A percentile compares a stretch with the other conserved stretches of the same genome.
These are phyloP conservation scores for Boletellus emodensis DNA, from an alignment of 768 basidiomycete genomes.

Conservation along the genomic window DNA sequence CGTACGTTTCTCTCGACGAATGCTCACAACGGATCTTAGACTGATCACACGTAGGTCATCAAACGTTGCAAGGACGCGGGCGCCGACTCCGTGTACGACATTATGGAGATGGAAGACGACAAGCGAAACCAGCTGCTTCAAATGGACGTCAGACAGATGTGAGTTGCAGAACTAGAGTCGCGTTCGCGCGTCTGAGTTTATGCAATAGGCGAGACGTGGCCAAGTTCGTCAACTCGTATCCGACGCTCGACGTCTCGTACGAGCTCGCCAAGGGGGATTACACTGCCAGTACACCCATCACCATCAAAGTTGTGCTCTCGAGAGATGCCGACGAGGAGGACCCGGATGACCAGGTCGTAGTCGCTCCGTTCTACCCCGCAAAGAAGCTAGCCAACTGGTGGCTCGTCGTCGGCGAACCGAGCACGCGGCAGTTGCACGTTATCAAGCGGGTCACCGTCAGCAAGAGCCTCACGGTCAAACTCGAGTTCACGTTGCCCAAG, in stretches of 20 bases:
- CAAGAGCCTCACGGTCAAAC: slow-evolving; percentile 70
- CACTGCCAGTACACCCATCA: slow-evolving; percentile 80
- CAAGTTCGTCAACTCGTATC: slow-evolving; percentile 93
- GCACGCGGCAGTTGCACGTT: slow-evolving; percentile 75
- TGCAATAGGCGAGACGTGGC: slow-evolving; percentile 83
- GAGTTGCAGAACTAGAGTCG: slow-evolving; percentile 29
- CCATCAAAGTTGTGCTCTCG: slow-evolving; percentile 72
- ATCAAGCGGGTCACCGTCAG: slow-evolving; percentile 82
- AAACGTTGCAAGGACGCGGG: slow-evolving; percentile 78
- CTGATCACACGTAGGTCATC: slow-evolving; percentile 50
- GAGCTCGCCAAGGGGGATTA: slow-evolving; percentile 86
- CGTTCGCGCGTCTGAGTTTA: neutral
- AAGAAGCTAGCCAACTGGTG: slow-evolving; percentile 97
- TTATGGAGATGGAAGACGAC: slow-evolving; percentile 98
- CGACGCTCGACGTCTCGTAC: slow-evolving; percentile 88
- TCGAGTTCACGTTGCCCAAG: slow-evolving; percentile 86
- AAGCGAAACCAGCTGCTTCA: slow-evolving; percentile 75
- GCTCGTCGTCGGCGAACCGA: slow-evolving; percentile 88
- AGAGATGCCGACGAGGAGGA: slow-evolving; percentile 79
- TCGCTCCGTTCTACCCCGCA: slow-evolving; percentile 91
- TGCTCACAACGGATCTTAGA: neutral
- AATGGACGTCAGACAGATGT: slow-evolving; percentile 88
- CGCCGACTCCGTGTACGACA: slow-evolving; percentile 90
- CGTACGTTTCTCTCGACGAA: slow-evolving; percentile 37
- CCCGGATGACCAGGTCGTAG: slow-evolving; percentile 70